phyloP scores from a whole-genome alignment of 2,329 filamentous ascomycete genomes.

The Ophiostoma perfectum region DNA sequence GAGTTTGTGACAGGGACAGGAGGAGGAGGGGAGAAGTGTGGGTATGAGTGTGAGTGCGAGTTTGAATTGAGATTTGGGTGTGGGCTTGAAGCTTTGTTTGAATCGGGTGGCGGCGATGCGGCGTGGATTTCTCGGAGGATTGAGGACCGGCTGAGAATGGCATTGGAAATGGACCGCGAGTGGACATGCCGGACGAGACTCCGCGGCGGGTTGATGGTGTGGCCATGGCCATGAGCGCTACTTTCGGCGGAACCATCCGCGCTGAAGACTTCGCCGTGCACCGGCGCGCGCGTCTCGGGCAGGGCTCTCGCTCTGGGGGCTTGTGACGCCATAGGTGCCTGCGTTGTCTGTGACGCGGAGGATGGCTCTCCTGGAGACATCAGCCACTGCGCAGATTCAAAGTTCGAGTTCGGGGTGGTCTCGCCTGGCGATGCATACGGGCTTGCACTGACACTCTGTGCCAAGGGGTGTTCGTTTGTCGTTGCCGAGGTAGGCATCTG shows the following conservation, averaged over 20 bases:
- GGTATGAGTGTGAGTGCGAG: not conserved
- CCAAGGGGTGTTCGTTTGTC: constrained; percentile 60
- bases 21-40: not conserved
- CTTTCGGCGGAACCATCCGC: constrained; percentile 22
- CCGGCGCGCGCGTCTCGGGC: constrained; percentile 21
- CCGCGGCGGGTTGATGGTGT: constrained; percentile 12
- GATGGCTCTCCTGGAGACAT: constrained; percentile 23
- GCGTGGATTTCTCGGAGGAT: constrained; percentile 34
- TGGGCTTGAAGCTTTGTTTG: not conserved
- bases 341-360: not conserved
- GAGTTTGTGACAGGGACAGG: not conserved
- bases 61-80: not conserved
- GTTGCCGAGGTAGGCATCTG: constrained; percentile 38
- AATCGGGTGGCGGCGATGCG: constrained; percentile 33
- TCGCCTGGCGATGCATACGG: constrained; percentile 47
- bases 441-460: constrained; percentile 67
- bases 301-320: not conserved
- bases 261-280: constrained; percentile 33
- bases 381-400: constrained; percentile 26
- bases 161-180: constrained; percentile 42
- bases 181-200: constrained; percentile 39
- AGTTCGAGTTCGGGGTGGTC: constrained; percentile 26
- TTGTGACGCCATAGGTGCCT: not conserved
- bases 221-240: constrained; percentile 19
- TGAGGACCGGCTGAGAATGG: constrained; percentile 41